Evolutionary conservation across 1,284 basidiomycete genomes (phyloP).

Genomic region (Phenoliferia sp.): DNA sequence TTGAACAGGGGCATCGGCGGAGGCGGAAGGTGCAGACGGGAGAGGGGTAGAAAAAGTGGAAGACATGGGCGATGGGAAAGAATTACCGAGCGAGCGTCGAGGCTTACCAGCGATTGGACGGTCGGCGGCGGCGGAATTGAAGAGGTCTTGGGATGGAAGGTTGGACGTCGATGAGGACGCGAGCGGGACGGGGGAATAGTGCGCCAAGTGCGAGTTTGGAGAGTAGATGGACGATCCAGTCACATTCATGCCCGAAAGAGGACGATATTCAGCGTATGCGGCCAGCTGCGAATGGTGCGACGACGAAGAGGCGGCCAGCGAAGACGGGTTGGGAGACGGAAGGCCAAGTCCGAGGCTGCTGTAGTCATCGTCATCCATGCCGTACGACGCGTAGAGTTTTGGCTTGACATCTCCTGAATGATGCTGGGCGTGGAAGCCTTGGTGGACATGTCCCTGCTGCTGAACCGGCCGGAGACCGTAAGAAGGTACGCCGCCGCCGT

Average conservation of each 20-base stretch:
- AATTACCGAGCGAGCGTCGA: neutral
- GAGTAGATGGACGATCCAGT: no score
- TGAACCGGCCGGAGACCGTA: no score
- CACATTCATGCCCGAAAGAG: no score
- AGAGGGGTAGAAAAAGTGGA: neutral
- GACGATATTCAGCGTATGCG: no score
- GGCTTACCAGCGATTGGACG: neutral
- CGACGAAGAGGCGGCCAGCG: neutral
- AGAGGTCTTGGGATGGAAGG: neutral
- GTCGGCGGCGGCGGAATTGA: neutral
- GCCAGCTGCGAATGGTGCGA: neutral
- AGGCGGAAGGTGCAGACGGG: neutral
- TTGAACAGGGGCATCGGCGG: neutral
- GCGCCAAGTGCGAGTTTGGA: no score
- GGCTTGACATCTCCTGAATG: no score
- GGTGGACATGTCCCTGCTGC: no score
- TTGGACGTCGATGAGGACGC: neutral
- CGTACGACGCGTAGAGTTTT: neutral
- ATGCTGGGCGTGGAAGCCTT: no score
- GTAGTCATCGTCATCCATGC: neutral
- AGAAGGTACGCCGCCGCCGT: no score
- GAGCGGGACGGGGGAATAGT: neutral
- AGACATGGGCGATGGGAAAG: no score
- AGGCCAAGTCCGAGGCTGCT: neutral
- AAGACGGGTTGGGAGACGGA: neutral